Evolutionary conservation across 768 basidiomycete species (phyloP), one percentile per base, ranked within the genome.

Genomic region (Suillus sp.): DNA sequence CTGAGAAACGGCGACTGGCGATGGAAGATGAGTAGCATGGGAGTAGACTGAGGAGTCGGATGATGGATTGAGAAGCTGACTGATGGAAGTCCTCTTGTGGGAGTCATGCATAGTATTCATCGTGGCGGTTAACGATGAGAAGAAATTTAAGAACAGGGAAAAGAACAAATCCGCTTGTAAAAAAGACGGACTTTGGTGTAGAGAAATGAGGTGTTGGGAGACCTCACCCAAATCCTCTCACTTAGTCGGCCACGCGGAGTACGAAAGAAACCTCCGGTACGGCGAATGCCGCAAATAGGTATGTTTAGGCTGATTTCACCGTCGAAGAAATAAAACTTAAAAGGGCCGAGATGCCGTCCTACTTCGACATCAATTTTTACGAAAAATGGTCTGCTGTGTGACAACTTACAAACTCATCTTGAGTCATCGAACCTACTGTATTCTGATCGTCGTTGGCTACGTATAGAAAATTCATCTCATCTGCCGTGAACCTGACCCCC

Each of bases 81-180:
- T 80, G 74, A 83, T 83, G 57, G 82, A 82, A 4, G 81, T 83
- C 43, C 81, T 81, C 70, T 83, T 83, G 67, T 78, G 76, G 45
- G 65, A 68, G 72, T 83, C 81, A 60, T 83, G 80, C 65, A 79
- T 70, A 59, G 75, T 67, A 65, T 77, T 77, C 72, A 80, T 81
- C 72, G 78, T 72, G 68, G 67, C 37, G 65, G 56, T 64, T 61
- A 63, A 59, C 56, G 62, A 43, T 43, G 66, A 66, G 67, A 61
- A 62, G 56, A 55, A 62, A 58, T 7, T 25, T 25, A 64, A 59
- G 66, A 60, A 51, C 56, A 32, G 64, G 10, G 53, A 57, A 57
- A 45, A 53, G 48, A 43, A 63, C 25, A 57, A 54, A 25, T n/a
- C 38, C 59, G 67, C 67, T 48, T 64, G 59, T 51, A 53, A 32